These are phyloP conservation scores for Cenchrus americanus DNA, from an alignment of 176 grass and related monocot genomes.

Conservation along the genomic window DNA sequence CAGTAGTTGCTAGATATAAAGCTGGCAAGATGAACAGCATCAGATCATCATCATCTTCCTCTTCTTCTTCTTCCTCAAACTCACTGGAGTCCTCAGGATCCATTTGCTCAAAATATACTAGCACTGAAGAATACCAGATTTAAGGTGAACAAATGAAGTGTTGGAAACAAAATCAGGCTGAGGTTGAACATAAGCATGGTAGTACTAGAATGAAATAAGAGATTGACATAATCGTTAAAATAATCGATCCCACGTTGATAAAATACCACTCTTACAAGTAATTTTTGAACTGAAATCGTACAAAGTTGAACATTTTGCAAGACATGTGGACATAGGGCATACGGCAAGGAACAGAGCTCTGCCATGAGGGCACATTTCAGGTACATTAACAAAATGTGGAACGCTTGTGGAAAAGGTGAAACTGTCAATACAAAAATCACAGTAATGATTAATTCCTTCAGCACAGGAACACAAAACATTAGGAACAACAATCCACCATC, in stretches of 20 bases:
- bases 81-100: constrained; percentile 37
- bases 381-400: neutral
- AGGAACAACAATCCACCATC: neutral
- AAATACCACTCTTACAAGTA: neutral
- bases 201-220: neutral
- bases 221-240: neutral
- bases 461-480: neutral
- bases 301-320: neutral
- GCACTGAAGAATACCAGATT: constrained; percentile 2
- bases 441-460: neutral
- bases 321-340: neutral
- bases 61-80: constrained; percentile 32
- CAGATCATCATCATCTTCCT: constrained; percentile 42
- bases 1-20: constrained; percentile 36
- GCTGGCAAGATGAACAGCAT: constrained; percentile 51
- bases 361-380: neutral
- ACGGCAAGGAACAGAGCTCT: neutral
- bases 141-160: neutral
- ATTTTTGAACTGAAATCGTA: neutral
- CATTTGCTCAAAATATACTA: constrained; percentile 34
- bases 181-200: neutral
- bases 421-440: neutral
- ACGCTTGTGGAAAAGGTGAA: neutral
- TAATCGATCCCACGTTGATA: neutral
- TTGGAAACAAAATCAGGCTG: neutral